phyloP scores from a whole-genome alignment of 257 asterid species.

The Solanum etuberosum region DNA sequence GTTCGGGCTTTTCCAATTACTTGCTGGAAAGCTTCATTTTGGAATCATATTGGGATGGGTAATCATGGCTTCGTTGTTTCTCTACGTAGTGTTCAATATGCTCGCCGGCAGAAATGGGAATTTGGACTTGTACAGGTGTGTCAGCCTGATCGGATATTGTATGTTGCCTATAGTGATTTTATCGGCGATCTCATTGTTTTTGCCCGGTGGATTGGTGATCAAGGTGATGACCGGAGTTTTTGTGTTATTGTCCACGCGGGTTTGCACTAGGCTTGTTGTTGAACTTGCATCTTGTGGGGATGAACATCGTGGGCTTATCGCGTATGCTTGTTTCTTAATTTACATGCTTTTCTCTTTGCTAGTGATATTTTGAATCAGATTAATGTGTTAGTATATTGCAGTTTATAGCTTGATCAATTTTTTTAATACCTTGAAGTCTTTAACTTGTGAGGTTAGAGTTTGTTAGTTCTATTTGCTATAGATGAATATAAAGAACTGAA shows the following conservation, averaged over 20 bases:
- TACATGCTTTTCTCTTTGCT: conserved; percentile 73
- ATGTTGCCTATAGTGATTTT: conserved; percentile 74
- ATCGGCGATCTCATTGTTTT: conserved; percentile 66
- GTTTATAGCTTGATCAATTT: background rate
- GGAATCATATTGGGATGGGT: conserved; percentile 87
- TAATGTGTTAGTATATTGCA: background rate
- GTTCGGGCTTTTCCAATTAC: conserved; percentile 76
- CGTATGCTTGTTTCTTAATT: conserved; percentile 83
- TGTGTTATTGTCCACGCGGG: conserved; percentile 86
- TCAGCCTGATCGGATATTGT: conserved; percentile 84
- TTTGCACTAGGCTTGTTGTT: conserved; percentile 74
- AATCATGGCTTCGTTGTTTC: conserved; percentile 64
- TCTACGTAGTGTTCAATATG: conserved; percentile 76
- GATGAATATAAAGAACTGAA: background rate
- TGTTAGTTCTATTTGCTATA: background rate
- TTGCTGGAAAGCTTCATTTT: conserved; percentile 79
- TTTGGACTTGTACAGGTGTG: conserved; percentile 75
- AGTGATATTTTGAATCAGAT: conserved; percentile 43
- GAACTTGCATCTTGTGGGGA: conserved; percentile 87
- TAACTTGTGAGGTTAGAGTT: background rate
- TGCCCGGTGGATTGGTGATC: conserved; percentile 71
- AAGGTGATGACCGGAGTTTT: conserved; percentile 55
- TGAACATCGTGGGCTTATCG: conserved; percentile 72
- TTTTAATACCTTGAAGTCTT: background rate
- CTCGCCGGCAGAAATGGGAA: conserved; percentile 79